A percentile compares a stretch with the other conserved stretches of the same genome.
phyloP scores from a whole-genome alignment of 306 rosid genomes.

The Elaeagnus macrophylla region DNA sequence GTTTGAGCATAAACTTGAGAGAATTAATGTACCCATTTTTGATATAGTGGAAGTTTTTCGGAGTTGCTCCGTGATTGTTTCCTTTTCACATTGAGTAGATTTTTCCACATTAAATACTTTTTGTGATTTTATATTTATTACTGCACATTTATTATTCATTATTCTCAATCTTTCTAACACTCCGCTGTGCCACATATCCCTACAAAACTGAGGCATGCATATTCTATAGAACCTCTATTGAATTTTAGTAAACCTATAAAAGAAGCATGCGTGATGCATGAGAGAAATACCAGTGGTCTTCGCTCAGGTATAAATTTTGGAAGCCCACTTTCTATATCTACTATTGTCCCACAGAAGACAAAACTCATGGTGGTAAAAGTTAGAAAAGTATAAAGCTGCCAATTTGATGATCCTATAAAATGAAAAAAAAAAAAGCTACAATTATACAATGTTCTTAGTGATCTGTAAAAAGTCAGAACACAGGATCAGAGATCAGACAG shows the following conservation, averaged over 20 bases:
- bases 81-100: too few species aligned
- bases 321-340: constrained; percentile 71
- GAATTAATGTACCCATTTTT: too few species aligned
- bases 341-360: constrained; percentile 82
- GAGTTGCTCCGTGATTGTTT: too few species aligned
- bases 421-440: not conserved
- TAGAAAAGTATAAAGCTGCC: not conserved
- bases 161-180: too few species aligned
- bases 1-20: too few species aligned
- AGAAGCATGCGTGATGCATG: not conserved
- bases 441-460: not conserved
- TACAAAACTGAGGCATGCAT: not conserved
- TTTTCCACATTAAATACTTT: too few species aligned
- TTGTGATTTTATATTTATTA: too few species aligned
- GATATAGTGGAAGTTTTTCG: too few species aligned
- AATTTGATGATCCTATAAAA: not conserved
- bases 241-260: not conserved
- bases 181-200: too few species aligned
- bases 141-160: too few species aligned
- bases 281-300: constrained; percentile 57
- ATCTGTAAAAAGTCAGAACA: too few species aligned
- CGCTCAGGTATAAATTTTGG: constrained; percentile 73
- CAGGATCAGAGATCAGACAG: not conserved
- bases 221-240: not conserved
- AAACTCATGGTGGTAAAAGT: constrained; percentile 57